These are phyloP conservation scores for Allium fistulosum DNA, from an alignment of 106 monocot genomes.

Conservation along the genomic window DNA sequence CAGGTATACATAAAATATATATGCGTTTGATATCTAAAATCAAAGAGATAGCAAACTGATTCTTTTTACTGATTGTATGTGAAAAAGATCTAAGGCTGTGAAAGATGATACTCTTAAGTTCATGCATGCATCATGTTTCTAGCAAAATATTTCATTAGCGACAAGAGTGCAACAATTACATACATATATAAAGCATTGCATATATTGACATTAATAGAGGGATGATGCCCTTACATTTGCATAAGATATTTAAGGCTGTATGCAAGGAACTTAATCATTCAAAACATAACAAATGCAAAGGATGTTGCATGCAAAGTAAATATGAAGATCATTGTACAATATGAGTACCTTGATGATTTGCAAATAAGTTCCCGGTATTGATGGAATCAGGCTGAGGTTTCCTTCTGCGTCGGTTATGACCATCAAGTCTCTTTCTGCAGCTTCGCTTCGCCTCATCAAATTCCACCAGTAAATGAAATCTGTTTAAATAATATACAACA, in stretches of 20 bases:
- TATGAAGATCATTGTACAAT: too few species aligned
- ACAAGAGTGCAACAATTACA: background rate
- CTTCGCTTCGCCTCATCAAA: constrained; percentile 90
- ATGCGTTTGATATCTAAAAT: background rate
- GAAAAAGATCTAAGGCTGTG: background rate
- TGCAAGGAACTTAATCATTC: too few species aligned
- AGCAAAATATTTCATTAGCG: background rate
- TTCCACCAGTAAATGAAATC: constrained; percentile 61
- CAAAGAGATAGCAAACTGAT: too few species aligned
- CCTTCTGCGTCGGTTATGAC: constrained; percentile 70
- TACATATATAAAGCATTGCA: too few species aligned
- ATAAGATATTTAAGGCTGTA: too few species aligned
- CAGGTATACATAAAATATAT: background rate
- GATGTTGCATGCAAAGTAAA: too few species aligned
- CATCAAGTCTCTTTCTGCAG: constrained; percentile 93
- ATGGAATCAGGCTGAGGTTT: constrained; percentile 53
- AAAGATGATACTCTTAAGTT: background rate
- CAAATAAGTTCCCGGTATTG: constrained; percentile 38
- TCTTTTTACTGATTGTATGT: background rate
- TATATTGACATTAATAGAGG: too few species aligned
- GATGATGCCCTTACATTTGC: too few species aligned
- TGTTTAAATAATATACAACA: constrained; percentile 7
- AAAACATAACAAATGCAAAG: too few species aligned
- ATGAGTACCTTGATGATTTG: constrained; percentile 43
- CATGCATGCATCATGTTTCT: background rate